Evolutionary conservation across 2,329 filamentous ascomycete species (phyloP).

Genomic region (Ophiocordyceps robertsii): DNA sequence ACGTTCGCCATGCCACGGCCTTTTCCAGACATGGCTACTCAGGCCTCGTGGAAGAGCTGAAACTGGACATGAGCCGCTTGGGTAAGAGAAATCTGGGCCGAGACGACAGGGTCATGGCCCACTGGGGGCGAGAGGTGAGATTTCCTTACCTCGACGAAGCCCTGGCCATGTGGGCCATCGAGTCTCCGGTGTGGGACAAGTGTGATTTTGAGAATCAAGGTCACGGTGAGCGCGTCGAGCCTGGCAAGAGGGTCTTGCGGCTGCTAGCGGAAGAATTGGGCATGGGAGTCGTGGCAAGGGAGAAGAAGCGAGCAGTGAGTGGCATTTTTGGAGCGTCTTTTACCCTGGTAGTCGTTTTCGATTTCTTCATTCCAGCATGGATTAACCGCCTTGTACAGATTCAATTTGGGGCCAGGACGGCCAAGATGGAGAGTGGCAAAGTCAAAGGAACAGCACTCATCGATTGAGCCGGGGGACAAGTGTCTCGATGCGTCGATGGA

Average conservation of each 20-base stretch:
- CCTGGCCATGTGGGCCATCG: slow-evolving; percentile 70
- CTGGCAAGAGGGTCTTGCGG: slow-evolving; percentile 70
- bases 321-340: no score
- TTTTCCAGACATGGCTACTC: slow-evolving; percentile 55
- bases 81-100: slow-evolving; percentile 90
- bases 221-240: slow-evolving; percentile 39
- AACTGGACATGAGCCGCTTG: slow-evolving; percentile 71
- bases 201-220: slow-evolving; percentile 61
- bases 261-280: slow-evolving; percentile 63
- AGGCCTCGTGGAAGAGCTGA: slow-evolving; percentile 68
- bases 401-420: slow-evolving; percentile 70
- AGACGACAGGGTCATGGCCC: slow-evolving; percentile 79
- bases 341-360: not conserved
- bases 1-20: slow-evolving; percentile 69
- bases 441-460: slow-evolving; percentile 56
- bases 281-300: slow-evolving; percentile 57
- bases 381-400: slow-evolving; percentile 34
- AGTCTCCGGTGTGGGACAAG: slow-evolving; percentile 65
- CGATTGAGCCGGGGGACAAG: slow-evolving; percentile 8
- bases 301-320: slow-evolving; percentile 53
- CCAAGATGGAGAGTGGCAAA: slow-evolving; percentile 63
- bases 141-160: slow-evolving; percentile 87
- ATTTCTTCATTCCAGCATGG: not conserved
- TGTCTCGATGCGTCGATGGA: not conserved
- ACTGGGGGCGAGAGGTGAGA: slow-evolving; percentile 79